Evolutionary conservation across 768 basidiomycete species (phyloP).

Genomic region (Gloeopeniophorella convolvens): DNA sequence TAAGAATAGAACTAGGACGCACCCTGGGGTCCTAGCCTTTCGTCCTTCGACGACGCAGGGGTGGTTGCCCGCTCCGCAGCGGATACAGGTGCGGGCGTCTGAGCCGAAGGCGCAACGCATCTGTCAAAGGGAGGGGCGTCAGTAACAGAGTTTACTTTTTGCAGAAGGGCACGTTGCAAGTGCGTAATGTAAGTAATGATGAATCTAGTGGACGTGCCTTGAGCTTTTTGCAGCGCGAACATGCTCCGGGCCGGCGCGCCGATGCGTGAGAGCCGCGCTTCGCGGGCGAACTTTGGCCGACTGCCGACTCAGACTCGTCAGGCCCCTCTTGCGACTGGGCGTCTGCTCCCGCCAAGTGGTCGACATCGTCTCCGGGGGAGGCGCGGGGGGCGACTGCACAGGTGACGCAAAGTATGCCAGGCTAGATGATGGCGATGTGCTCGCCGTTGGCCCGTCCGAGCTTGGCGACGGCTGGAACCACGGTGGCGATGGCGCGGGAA

Average conservation of each 20-base stretch:
- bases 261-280: background rate
- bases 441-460: conserved; percentile 6
- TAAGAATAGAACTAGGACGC: background rate
- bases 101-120: conserved; percentile 18
- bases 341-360: no score
- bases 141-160: background rate
- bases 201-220: conserved; percentile 18
- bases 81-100: conserved; percentile 11
- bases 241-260: conserved; percentile 22
- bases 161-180: background rate
- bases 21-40: conserved; percentile 32
- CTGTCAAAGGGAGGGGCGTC: background rate
- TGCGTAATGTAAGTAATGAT: no score
- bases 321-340: background rate
- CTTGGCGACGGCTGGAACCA: conserved; percentile 12
- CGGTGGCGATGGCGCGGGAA: conserved; percentile 7
- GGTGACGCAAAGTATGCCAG: background rate
- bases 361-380: no score
- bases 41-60: conserved; percentile 28
- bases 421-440: conserved; percentile 4
- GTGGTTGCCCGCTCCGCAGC: conserved; percentile 24
- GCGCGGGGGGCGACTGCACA: background rate
- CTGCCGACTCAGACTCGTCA: background rate
- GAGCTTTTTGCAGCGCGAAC: conserved; percentile 26
- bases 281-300: background rate